A percentile compares a stretch with the other conserved stretches of the same genome.
phyloP scores from a whole-genome alignment of 2,329 filamentous ascomycete genomes.

The Penicillium sp. region DNA sequence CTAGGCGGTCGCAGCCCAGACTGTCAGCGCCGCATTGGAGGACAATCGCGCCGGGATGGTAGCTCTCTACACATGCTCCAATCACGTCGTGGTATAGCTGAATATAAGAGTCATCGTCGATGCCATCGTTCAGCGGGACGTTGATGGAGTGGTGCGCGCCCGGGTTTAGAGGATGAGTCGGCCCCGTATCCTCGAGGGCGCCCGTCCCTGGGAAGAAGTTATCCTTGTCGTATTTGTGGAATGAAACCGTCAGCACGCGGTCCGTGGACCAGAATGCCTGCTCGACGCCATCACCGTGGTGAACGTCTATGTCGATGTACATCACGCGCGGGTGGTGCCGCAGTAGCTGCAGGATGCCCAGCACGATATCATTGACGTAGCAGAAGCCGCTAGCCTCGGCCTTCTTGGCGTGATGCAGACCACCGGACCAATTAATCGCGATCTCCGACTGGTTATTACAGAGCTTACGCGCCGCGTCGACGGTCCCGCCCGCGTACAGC shows the following conservation, averaged over 20 bases:
- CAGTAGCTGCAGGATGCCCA: constrained; percentile 87
- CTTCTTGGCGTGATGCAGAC: constrained; percentile 94
- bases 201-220: constrained; percentile 91
- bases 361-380: constrained; percentile 98
- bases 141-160: constrained; percentile 90
- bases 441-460: constrained; percentile 88
- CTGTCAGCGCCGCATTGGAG: constrained; percentile 96
- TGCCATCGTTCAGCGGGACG: constrained; percentile 86
- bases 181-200: constrained; percentile 82
- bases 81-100: constrained; percentile 83
- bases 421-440: constrained; percentile 96
- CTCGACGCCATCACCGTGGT: constrained; percentile 89
- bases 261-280: constrained; percentile 90
- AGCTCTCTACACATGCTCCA: constrained; percentile 75
- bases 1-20: constrained; percentile 87
- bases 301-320: constrained; percentile 93
- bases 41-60: constrained; percentile 88
- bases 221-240: constrained; percentile 91
- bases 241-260: constrained; percentile 88
- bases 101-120: constrained; percentile 87
- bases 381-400: constrained; percentile 94
- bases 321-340: constrained; percentile 81
- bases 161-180: constrained; percentile 78
- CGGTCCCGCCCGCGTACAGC: constrained; percentile 85
- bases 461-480: constrained; percentile 89